phyloP scores from a whole-genome alignment of 2,329 filamentous ascomycete genomes.

The Cladosporium sp. region DNA sequence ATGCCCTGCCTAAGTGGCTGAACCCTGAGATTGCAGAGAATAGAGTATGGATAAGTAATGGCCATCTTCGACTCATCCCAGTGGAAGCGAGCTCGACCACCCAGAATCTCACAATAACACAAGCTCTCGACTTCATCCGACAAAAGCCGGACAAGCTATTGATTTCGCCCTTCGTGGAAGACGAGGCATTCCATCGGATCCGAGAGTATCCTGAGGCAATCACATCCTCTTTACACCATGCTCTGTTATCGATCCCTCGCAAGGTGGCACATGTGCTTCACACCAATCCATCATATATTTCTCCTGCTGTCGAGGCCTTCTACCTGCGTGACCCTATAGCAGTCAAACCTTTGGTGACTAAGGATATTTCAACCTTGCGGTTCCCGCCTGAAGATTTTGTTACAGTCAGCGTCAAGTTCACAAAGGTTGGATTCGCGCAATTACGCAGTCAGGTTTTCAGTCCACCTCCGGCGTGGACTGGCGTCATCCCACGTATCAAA shows the following conservation, averaged over 20 bases:
- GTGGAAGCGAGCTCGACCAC: conserved; percentile 26
- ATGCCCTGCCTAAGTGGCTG: conserved; percentile 80
- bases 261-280: conserved; percentile 78
- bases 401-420: conserved; percentile 74
- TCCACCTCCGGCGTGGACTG: conserved; percentile 55
- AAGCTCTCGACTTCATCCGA: conserved; percentile 61
- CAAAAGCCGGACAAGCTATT: conserved; percentile 57
- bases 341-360: conserved; percentile 62
- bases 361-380: conserved; percentile 49
- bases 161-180: conserved; percentile 70
- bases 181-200: conserved; percentile 86
- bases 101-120: conserved; percentile 55
- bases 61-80: conserved; percentile 70
- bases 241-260: conserved; percentile 70
- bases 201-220: conserved; percentile 79
- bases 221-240: conserved; percentile 68
- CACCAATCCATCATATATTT: conserved; percentile 68
- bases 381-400: conserved; percentile 80
- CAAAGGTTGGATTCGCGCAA: conserved; percentile 85
- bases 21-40: conserved; percentile 86
- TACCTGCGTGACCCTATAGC: conserved; percentile 82
- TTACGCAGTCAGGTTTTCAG: conserved; percentile 78
- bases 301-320: conserved; percentile 83
- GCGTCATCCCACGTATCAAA: conserved; percentile 36
- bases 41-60: conserved; percentile 82